Conservation (phyloP, 75 land plant species). For the Cupressus sempervirens region DNA sequence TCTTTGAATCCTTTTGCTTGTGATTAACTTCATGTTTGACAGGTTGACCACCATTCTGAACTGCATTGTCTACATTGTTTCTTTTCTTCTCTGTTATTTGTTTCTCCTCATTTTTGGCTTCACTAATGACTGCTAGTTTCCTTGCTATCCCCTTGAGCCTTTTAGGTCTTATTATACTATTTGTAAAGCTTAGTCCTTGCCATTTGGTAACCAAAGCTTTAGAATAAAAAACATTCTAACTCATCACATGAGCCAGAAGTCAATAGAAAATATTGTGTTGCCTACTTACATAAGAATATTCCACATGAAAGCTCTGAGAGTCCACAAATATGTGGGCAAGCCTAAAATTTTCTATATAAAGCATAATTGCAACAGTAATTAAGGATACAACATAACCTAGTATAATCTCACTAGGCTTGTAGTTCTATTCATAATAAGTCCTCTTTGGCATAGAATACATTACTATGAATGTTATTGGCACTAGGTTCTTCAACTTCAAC, state of each 20-base stretch:
- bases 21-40: neutral
- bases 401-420: too few species aligned
- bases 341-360: neutral
- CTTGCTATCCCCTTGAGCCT: neutral
- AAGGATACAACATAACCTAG: neutral
- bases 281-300: neutral
- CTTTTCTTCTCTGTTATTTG: too few species aligned
- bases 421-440: too few species aligned
- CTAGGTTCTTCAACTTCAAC: too few species aligned
- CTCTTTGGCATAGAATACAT: too few species aligned
- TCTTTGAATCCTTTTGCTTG: neutral
- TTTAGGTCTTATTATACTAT: neutral
- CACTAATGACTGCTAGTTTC: neutral
- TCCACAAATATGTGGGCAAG: neutral
- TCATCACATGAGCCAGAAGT: neutral
- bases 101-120: too few species aligned
- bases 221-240: neutral
- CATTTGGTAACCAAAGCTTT: neutral
- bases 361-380: too few species aligned
- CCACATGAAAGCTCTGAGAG: neutral
- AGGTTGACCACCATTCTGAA: too few species aligned
- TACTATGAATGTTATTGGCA: too few species aligned
- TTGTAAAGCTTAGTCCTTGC: neutral
- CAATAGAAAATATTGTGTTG: neutral
- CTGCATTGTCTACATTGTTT: too few species aligned